Base-by-base conservation (phyloP, 106 monocot species). In the Posidonia australis region DNA sequence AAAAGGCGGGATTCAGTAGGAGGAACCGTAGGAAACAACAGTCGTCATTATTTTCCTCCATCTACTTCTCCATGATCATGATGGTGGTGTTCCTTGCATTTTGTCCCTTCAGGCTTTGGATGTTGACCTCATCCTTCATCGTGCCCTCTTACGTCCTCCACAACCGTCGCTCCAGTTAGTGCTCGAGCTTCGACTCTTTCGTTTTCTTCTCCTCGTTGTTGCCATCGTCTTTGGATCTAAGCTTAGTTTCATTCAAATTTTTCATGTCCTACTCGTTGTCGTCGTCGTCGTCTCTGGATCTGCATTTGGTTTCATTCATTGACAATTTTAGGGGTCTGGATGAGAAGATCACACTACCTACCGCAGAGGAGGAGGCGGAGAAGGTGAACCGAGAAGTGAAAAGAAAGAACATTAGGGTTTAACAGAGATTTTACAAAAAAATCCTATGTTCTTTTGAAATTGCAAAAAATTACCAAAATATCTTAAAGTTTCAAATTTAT, bases 91-190 rank as follows among this genome's bases (percentile, higher is more conserved):
- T 87, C 69, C 65, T 87, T 19, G 67, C 58, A 5, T 61, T 87
- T 46, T 83, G 77, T 58, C 7, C 78, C 29, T 64, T 80, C 44
- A 80, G 77, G 7, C 67, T 82, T 2, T 83, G 80, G 77, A 64
- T 80, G 53, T 68, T 83, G 13, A 67, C 82, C 11, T 80, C 87
- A 13, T 69, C 82, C 20, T 77, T 77, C 46, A 18, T 79, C 26
- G 44, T 70, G 29, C 76, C 78, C 0, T 51, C 72, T 1, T 64
- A 63, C 1, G 14, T 64, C 65, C 28, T 25, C 70, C 11, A 1
- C 66, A 26, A 14, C 72, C 44, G 62, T n/a, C 22, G 14, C 46
- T 23, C 51, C 16, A 14, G 30, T 31, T 9, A 41, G 20, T 11
- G 19, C 46, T 3, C 22, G 5, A 20, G 18, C 65, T 41, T 24